Evolutionary conservation across 352 stramenopile genomes (phyloP).

Genomic region (Pythium sukuiense): DNA sequence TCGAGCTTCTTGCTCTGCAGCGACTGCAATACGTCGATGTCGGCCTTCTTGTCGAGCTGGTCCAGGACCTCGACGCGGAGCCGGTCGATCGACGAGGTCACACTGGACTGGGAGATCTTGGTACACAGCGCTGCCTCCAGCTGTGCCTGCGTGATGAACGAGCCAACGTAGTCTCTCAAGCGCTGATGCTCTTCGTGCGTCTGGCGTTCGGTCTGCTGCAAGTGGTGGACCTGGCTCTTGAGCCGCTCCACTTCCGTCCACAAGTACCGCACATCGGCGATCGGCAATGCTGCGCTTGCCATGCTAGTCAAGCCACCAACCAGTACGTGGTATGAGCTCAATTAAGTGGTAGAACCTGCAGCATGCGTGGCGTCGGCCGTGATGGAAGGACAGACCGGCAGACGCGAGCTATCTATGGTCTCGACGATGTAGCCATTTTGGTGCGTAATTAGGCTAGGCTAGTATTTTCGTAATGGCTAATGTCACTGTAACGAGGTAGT

Average conservation of each 20-base stretch:
- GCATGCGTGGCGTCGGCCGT: too few relatives aligned
- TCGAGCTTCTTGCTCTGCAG: constrained; percentile 62
- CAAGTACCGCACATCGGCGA: constrained; percentile 48
- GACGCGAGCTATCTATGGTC: not conserved
- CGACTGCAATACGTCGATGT: constrained; percentile 27
- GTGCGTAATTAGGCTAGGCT: not conserved
- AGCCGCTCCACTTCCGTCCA: constrained; percentile 62
- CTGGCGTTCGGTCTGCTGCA: constrained; percentile 33
- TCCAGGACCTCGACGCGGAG: constrained; percentile 34
- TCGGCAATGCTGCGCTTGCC: constrained; percentile 10
- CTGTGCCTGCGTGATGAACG: constrained; percentile 59
- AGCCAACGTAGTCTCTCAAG: constrained; percentile 38
- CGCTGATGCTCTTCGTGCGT: constrained; percentile 34
- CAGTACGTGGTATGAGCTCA: not conserved
- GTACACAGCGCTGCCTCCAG: constrained; percentile 62
- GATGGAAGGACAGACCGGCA: not conserved
- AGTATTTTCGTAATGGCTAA: not conserved
- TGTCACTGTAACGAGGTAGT: constrained; percentile 14
- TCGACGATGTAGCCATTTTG: constrained; percentile 15
- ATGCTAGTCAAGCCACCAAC: not conserved
- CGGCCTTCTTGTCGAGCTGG: constrained; percentile 45
- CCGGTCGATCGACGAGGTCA: constrained; percentile 35
- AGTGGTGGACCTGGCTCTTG: constrained; percentile 46
- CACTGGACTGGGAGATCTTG: constrained; percentile 47
- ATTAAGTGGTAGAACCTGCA: not conserved